A percentile compares a stretch with the other conserved stretches of the same genome.
These are phyloP conservation scores for Rhizopus arrhizus DNA, from an alignment of 371 early-diverging fungal genomes.

Conservation along the genomic window DNA sequence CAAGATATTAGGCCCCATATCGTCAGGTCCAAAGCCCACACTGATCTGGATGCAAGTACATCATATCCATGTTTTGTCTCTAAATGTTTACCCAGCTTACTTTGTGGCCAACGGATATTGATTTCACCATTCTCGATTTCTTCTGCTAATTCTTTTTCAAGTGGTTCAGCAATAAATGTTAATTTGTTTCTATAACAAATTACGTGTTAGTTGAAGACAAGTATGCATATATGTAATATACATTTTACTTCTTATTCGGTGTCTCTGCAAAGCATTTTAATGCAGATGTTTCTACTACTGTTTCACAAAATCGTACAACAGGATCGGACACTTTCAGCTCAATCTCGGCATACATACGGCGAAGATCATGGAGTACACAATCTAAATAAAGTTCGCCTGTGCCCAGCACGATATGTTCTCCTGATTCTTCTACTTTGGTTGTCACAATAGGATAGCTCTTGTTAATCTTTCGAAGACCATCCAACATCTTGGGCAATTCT, in stretches of 20 bases:
- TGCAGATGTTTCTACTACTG: constrained; percentile 91
- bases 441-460: constrained; percentile 91
- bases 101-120: constrained; percentile 73
- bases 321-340: constrained; percentile 97
- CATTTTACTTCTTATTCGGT: constrained; percentile 88
- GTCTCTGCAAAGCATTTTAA: constrained; percentile 96
- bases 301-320: constrained; percentile 94
- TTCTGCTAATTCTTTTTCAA: constrained; percentile 87
- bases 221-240: background rate
- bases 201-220: background rate
- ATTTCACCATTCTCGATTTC: constrained; percentile 86
- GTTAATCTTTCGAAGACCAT: constrained; percentile 92
- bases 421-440: constrained; percentile 96
- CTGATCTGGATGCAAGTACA: constrained; percentile 85
- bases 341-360: constrained; percentile 91
- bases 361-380: constrained; percentile 93
- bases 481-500: constrained; percentile 97
- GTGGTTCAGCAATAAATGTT: constrained; percentile 93
- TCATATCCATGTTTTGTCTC: constrained; percentile 92
- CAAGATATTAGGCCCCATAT: constrained; percentile 90
- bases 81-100: constrained; percentile 77
- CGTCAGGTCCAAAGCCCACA: constrained; percentile 97
- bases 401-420: constrained; percentile 93
- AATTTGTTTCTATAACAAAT: constrained; percentile 76
- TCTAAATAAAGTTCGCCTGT: constrained; percentile 96